A percentile compares a stretch with the other conserved stretches of the same genome.
These are phyloP conservation scores for Jamesozyma spencerorum DNA, from an alignment of 805 yeast genomes.

Conservation along the genomic window DNA sequence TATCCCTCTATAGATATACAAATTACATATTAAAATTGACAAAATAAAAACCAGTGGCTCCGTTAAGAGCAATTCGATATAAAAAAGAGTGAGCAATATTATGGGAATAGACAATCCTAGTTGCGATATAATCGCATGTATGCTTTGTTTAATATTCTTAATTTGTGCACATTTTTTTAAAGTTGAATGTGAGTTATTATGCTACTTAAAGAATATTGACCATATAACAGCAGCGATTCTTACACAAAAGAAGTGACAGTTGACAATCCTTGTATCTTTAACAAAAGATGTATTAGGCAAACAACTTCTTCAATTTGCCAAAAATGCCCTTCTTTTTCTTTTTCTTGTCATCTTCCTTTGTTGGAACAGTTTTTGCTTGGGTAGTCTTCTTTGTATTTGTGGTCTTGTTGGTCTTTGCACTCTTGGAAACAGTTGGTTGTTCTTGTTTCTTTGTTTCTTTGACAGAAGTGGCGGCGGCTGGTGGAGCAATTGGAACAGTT, in stretches of 20 bases:
- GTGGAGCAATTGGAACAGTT: not conserved
- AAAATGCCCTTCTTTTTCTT: conserved; percentile 19
- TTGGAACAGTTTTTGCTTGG: not conserved
- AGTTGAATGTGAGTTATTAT: too few species aligned
- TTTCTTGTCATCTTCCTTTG: conserved; percentile 7
- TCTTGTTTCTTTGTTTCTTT: not conserved
- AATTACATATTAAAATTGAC: too few species aligned
- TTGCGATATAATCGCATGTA: not conserved
- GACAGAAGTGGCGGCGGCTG: not conserved
- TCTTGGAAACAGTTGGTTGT: not conserved
- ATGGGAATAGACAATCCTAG: not conserved
- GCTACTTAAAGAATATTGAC: too few species aligned
- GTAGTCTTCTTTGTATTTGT: not conserved
- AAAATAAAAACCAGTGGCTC: too few species aligned
- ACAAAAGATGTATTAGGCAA: not conserved
- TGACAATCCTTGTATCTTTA: too few species aligned
- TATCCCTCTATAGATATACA: too few species aligned
- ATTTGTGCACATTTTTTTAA: too few species aligned
- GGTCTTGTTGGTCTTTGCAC: conserved; percentile 4
- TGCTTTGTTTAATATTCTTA: too few species aligned
- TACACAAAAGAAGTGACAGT: too few species aligned
- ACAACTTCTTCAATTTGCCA: conserved; percentile 17
- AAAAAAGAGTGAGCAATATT: too few species aligned
- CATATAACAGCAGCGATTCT: too few species aligned
- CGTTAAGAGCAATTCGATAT: too few species aligned